phyloP scores from a whole-genome alignment of 1,139 yeast species.

The Yamadazyma oceani region DNA sequence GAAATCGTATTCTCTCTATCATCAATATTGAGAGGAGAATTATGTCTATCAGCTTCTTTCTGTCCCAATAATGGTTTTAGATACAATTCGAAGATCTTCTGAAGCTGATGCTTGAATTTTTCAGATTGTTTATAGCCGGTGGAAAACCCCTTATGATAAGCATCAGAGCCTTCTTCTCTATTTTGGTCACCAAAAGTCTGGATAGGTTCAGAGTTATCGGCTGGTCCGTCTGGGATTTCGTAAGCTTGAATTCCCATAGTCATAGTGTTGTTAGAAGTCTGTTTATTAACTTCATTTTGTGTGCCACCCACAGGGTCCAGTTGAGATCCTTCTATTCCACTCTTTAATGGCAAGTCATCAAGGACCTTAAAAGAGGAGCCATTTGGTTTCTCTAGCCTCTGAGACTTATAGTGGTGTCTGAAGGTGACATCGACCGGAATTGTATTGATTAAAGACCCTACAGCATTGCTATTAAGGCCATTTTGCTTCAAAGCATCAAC shows the following conservation, averaged over 20 bases:
- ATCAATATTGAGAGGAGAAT: constrained; percentile 21
- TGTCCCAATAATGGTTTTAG: constrained; percentile 16
- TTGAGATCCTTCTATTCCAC: too few species aligned
- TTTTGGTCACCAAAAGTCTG: too few species aligned
- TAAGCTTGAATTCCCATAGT: constrained; percentile 33
- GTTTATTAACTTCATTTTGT: too few species aligned
- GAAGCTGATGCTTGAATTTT: constrained; percentile 23
- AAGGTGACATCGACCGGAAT: constrained; percentile 36
- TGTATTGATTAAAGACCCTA: constrained; percentile 19
- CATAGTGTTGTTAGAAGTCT: too few species aligned
- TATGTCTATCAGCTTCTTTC: neutral
- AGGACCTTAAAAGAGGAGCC: too few species aligned
- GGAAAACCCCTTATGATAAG: constrained; percentile 38
- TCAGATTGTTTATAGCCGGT: constrained; percentile 33
- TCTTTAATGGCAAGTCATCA: too few species aligned
- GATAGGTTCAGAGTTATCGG: too few species aligned
- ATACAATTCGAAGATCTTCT: constrained; percentile 13
- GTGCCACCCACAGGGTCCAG: too few species aligned
- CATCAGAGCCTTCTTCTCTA: constrained; percentile 5
- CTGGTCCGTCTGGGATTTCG: constrained; percentile 7
- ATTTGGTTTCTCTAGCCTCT: neutral
- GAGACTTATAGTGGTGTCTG: constrained; percentile 4
- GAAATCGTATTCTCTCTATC: constrained; percentile 36
- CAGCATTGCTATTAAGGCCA: constrained; percentile 24
- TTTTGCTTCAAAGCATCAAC: constrained; percentile 22